A percentile compares a stretch with the other conserved stretches of the same genome.
These are phyloP conservation scores for Suhomyces emberorum DNA, from an alignment of 805 yeast genomes.

Conservation along the genomic window DNA sequence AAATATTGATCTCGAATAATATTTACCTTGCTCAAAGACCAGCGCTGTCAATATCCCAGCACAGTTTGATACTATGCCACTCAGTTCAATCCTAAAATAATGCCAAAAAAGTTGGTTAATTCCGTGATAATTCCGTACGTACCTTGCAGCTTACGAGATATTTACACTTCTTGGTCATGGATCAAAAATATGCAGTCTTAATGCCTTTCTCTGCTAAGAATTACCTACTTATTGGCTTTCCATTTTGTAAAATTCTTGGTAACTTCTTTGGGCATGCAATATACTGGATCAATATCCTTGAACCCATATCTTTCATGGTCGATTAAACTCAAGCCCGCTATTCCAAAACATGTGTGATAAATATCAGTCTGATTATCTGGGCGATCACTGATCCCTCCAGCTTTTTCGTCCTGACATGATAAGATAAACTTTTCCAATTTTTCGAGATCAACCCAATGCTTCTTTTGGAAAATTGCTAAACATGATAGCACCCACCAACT, in stretches of 20 bases:
- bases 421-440: conserved; percentile 67
- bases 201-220: too few relatives aligned
- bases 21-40: too few relatives aligned
- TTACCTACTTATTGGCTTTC: too few relatives aligned
- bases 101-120: too few relatives aligned
- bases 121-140: too few relatives aligned
- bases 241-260: conserved; percentile 33
- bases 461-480: conserved; percentile 58
- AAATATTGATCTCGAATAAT: too few relatives aligned
- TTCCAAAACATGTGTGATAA: conserved; percentile 86
- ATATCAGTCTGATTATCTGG: conserved; percentile 91
- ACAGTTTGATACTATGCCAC: too few relatives aligned
- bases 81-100: too few relatives aligned
- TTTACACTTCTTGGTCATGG: too few relatives aligned
- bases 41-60: too few relatives aligned
- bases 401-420: conserved; percentile 66
- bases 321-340: conserved; percentile 81
- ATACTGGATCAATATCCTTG: conserved; percentile 74
- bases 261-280: conserved; percentile 69
- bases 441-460: conserved; percentile 73
- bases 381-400: conserved; percentile 92
- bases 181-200: too few relatives aligned
- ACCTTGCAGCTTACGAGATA: too few relatives aligned
- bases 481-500: conserved; percentile 96
- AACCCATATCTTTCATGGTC: conserved; percentile 52